Conservation (phyloP, 129 eudicot species). For the Tagetes patula region DNA sequence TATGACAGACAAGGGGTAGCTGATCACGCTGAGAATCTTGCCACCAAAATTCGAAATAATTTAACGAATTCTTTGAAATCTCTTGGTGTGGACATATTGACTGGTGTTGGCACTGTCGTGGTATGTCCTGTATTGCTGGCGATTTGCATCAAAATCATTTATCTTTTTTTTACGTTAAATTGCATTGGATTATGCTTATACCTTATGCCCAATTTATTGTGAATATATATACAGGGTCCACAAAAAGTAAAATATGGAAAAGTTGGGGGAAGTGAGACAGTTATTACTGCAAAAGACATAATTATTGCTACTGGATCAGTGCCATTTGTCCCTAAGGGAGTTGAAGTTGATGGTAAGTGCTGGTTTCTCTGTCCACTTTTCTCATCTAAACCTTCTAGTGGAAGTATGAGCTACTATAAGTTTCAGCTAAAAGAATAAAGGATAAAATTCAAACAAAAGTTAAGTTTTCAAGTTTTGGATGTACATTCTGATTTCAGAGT, state of each 20-base stretch:
- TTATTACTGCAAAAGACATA: conserved; percentile 85
- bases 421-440: background rate
- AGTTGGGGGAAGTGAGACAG: conserved; percentile 53
- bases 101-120: conserved; percentile 85
- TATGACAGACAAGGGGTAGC: conserved; percentile 98
- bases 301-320: conserved; percentile 94
- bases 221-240: conserved; percentile 52
- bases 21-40: conserved; percentile 90
- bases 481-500: conserved; percentile 11
- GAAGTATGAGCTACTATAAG: background rate
- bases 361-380: conserved; percentile 21
- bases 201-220: conserved; percentile 16
- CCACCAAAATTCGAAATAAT: conserved; percentile 82
- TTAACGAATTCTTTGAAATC: conserved; percentile 91
- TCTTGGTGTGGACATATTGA: conserved; percentile 96
- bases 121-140: conserved; percentile 45
- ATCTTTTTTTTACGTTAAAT: conserved; percentile 8
- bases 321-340: conserved; percentile 95
- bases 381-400: background rate
- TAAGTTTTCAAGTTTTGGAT: background rate
- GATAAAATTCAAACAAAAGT: background rate
- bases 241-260: conserved; percentile 68
- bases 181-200: background rate
- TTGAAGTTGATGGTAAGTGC: conserved; percentile 94
- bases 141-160: conserved; percentile 8